Evolutionary conservation across 108 stramenopile species (phyloP).

Genomic region (Epithemia pelagica): DNA sequence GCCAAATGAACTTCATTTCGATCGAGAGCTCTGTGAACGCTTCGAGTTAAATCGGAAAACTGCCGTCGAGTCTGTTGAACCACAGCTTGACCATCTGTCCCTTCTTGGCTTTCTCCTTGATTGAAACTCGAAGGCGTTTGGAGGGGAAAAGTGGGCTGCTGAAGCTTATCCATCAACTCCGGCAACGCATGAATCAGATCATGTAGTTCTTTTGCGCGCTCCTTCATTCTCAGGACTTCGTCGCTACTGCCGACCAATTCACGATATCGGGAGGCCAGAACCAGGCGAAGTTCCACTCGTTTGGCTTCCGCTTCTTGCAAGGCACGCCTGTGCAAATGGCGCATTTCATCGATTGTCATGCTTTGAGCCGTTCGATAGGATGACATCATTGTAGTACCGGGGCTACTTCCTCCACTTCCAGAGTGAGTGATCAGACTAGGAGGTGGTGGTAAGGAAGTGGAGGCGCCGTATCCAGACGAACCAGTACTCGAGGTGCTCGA

Average conservation of each 20-base stretch:
- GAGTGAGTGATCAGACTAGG: neutral
- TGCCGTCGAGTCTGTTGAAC: conserved; percentile 19
- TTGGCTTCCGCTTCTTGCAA: conserved; percentile 78
- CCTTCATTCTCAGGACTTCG: conserved; percentile 79
- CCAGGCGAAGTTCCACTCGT: conserved; percentile 77
- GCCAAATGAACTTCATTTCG: conserved; percentile 58
- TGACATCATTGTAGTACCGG: neutral
- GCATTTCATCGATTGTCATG: conserved; percentile 87
- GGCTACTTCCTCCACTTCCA: neutral
- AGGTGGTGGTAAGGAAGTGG: neutral
- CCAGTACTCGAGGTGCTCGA: neutral
- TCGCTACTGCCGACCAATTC: conserved; percentile 81
- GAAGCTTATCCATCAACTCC: conserved; percentile 50
- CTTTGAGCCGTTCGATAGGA: conserved; percentile 24
- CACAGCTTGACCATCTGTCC: neutral
- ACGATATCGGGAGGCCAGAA: conserved; percentile 76
- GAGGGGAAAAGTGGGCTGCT: neutral
- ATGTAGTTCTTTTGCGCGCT: conserved; percentile 67
- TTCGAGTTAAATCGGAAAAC: conserved; percentile 47
- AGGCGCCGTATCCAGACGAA: neutral
- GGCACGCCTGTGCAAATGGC: conserved; percentile 61
- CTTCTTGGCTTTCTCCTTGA: conserved; percentile 8
- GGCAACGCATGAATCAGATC: conserved; percentile 59
- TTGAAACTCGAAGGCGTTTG: conserved; percentile 1
- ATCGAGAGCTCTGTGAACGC: conserved; percentile 69